These are phyloP conservation scores for Fusarium fracticaudum DNA, from an alignment of 2,329 filamentous ascomycete genomes.

Conservation along the genomic window DNA sequence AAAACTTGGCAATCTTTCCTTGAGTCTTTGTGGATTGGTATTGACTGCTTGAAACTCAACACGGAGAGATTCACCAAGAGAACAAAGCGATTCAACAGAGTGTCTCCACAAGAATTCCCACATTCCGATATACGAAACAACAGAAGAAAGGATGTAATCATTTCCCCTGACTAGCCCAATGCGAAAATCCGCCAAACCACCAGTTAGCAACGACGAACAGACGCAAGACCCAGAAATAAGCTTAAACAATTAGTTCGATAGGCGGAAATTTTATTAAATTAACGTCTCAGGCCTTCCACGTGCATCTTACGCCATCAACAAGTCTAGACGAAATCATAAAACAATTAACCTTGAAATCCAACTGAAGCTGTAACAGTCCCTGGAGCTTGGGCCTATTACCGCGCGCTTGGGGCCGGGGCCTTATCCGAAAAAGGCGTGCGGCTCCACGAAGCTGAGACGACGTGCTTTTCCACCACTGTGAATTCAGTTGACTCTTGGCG, in stretches of 20 bases:
- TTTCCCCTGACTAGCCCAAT: not conserved
- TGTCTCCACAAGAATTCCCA: not conserved
- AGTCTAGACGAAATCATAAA: not conserved
- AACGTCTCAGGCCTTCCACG: not conserved
- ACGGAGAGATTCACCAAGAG: fast-evolving
- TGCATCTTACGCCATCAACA: not conserved
- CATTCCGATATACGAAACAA: not conserved
- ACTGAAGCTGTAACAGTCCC: conserved; percentile 7
- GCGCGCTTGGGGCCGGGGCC: conserved; percentile 30
- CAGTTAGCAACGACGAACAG: not conserved
- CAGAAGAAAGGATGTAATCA: fast-evolving
- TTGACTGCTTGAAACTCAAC: too few relatives aligned
- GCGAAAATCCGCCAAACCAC: not conserved
- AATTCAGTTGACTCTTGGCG: conserved; percentile 13
- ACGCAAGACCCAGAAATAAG: not conserved
- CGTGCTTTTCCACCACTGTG: conserved; percentile 36
- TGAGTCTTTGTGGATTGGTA: fast-evolving
- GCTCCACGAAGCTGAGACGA: conserved; percentile 38
- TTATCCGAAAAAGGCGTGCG: conserved; percentile 17
- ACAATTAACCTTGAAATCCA: not conserved
- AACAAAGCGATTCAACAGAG: not conserved
- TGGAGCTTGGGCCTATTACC: not conserved
- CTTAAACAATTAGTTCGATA: not conserved
- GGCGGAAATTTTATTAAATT: not conserved
- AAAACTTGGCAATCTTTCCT: fast-evolving